phyloP scores from a whole-genome alignment of 495 filamentous ascomycete species.

The Podospora sp. region DNA sequence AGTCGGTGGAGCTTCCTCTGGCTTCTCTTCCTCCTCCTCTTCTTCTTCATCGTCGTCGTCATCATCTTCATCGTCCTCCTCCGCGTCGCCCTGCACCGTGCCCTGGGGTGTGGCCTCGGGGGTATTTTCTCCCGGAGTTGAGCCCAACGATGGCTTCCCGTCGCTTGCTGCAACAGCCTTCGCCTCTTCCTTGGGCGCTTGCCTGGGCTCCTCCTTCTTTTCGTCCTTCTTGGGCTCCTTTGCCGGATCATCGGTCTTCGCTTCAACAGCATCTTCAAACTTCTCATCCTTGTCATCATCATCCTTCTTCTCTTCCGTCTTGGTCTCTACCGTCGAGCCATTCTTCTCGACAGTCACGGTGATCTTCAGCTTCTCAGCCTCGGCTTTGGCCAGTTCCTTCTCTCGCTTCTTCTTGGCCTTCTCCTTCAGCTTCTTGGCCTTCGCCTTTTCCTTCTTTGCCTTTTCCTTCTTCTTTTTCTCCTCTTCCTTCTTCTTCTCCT shows the following conservation, averaged over 20 bases:
- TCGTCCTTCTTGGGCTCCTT: constrained; percentile 16
- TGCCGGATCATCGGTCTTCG: constrained; percentile 18
- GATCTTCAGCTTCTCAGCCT: constrained; percentile 3
- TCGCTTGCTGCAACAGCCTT: not conserved
- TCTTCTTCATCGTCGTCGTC: constrained; percentile 22
- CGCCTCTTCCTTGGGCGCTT: constrained; percentile 9
- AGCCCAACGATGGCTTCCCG: not conserved
- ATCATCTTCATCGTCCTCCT: constrained; percentile 13
- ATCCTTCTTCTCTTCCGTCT: constrained; percentile 22
- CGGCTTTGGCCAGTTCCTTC: constrained; percentile 18
- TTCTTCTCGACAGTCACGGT: constrained; percentile 9
- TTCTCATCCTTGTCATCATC: constrained; percentile 24
- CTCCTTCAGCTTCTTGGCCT: constrained; percentile 41
- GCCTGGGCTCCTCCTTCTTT: constrained; percentile 19
- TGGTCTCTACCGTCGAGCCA: not conserved
- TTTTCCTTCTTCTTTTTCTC: constrained; percentile 31
- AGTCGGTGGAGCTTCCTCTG: constrained; percentile 9
- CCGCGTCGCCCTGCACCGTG: not conserved
- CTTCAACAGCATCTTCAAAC: constrained; percentile 20
- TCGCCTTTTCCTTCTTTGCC: constrained; percentile 28
- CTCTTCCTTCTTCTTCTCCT: constrained; percentile 31
- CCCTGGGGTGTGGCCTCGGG: not conserved
- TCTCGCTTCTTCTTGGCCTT: constrained; percentile 48
- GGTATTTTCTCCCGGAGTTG: not conserved
- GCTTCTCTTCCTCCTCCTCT: constrained; percentile 17